phyloP scores from a whole-genome alignment of 768 basidiomycete genomes.

The Agrocybe pediades region DNA sequence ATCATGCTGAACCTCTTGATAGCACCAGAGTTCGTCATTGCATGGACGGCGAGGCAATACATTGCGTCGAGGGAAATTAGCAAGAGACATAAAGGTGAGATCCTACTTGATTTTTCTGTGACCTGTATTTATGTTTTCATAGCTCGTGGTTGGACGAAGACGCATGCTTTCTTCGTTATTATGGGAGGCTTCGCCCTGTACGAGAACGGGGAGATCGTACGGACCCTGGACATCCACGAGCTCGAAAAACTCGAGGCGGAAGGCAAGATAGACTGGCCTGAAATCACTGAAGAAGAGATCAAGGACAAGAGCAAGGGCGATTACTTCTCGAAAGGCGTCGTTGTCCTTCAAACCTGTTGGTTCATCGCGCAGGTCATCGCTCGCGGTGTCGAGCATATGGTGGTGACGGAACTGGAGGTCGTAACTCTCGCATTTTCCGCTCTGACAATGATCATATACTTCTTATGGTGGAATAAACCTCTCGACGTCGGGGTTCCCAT shows the following conservation, averaged over 20 bases:
- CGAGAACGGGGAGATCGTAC: background rate
- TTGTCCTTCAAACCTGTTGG: background rate
- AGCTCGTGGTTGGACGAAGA: background rate
- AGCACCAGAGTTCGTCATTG: background rate
- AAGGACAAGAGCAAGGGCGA: conserved; percentile 1
- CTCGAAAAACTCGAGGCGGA: background rate
- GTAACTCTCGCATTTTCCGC: conserved; percentile 1
- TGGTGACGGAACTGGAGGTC: background rate
- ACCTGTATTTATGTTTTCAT: background rate
- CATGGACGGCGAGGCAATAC: background rate
- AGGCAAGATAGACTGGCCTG: background rate
- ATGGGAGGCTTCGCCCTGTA: conserved; percentile 2
- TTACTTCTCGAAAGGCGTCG: background rate
- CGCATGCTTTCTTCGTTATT: background rate
- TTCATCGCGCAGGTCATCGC: background rate
- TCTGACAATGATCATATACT: background rate
- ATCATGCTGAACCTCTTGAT: background rate
- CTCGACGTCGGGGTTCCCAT: background rate
- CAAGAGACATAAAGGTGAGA: background rate
- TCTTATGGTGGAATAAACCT: conserved; percentile 2
- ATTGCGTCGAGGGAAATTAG: background rate
- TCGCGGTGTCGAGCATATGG: background rate
- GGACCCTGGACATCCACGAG: background rate
- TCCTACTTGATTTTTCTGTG: background rate
- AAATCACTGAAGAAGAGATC: background rate